Evolutionary conservation across 2,329 filamentous ascomycete genomes (phyloP).

Genomic region (Cytospora chrysosperma): DNA sequence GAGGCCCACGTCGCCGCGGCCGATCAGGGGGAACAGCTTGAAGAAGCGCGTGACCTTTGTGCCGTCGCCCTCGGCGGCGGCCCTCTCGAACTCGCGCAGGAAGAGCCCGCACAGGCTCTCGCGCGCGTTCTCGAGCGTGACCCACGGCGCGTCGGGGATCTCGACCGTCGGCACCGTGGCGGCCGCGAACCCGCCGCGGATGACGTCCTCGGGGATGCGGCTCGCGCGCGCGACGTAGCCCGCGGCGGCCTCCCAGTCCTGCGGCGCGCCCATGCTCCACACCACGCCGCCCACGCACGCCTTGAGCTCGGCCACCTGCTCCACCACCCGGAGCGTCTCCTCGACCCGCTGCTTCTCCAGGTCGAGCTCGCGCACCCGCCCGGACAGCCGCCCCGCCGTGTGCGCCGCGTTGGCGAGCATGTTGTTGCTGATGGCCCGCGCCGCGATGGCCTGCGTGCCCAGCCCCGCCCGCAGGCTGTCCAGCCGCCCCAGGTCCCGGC

Average conservation of each 20-base stretch:
- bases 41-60: slow-evolving; percentile 93
- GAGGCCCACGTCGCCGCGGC: slow-evolving; percentile 80
- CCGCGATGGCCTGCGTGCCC: slow-evolving; percentile 80
- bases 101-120: slow-evolving; percentile 90
- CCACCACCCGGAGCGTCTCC: slow-evolving; percentile 85
- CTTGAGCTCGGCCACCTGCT: slow-evolving; percentile 95
- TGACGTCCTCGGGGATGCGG: slow-evolving; percentile 75
- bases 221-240: slow-evolving; percentile 82
- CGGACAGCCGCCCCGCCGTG: slow-evolving; percentile 82
- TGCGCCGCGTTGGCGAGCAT: slow-evolving; percentile 86
- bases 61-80: slow-evolving; percentile 81
- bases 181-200: slow-evolving; percentile 82
- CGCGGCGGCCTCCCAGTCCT: slow-evolving; percentile 97
- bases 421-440: slow-evolving; percentile 79
- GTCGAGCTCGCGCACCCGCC: slow-evolving; percentile 83
- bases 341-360: slow-evolving; percentile 89
- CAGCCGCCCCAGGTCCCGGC: slow-evolving; percentile 80
- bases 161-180: slow-evolving; percentile 94
- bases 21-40: slow-evolving; percentile 94
- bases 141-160: slow-evolving; percentile 84
- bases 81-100: slow-evolving; percentile 90
- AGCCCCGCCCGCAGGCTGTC: slow-evolving; percentile 87
- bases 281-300: slow-evolving; percentile 92
- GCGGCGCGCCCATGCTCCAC: slow-evolving; percentile 94
- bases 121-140: slow-evolving; percentile 82